phyloP scores from a whole-genome alignment of 2,329 filamentous ascomycete genomes.

The Ophiocordyceps camponoti-leonardi region DNA sequence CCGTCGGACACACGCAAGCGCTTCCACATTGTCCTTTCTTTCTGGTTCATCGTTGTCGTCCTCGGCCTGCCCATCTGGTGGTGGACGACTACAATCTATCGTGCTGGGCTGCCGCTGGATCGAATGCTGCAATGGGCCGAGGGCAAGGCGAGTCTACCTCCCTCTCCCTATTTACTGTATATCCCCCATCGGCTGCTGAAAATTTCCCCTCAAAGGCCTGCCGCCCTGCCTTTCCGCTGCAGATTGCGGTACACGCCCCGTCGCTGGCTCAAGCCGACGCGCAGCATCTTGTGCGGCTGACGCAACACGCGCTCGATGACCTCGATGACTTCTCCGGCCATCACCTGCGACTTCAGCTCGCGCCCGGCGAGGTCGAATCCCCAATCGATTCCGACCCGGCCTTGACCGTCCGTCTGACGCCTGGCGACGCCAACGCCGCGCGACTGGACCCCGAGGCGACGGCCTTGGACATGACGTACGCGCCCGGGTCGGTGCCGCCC shows the following conservation, averaged over 20 bases:
- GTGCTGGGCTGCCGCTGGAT: slow-evolving; percentile 65
- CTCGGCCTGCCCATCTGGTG: slow-evolving; percentile 91
- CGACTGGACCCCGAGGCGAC: slow-evolving; percentile 52
- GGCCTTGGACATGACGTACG: slow-evolving; percentile 62
- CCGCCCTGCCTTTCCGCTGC: slow-evolving; percentile 72
- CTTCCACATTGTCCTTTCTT: slow-evolving; percentile 62
- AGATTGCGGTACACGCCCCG: slow-evolving; percentile 59
- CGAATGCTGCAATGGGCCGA: slow-evolving; percentile 39
- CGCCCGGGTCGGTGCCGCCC: slow-evolving; percentile 48
- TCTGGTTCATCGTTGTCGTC: slow-evolving; percentile 73
- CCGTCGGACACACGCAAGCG: slow-evolving; percentile 51
- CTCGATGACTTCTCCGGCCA: slow-evolving; percentile 75
- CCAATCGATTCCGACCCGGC: slow-evolving; percentile 35
- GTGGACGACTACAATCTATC: slow-evolving; percentile 82
- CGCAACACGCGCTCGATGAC: slow-evolving; percentile 73
- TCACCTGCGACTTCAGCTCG: slow-evolving; percentile 42
- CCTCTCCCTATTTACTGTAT: too few species aligned
- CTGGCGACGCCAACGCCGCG: slow-evolving; percentile 42
- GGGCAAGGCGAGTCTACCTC: background rate
- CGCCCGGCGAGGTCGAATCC: slow-evolving; percentile 6
- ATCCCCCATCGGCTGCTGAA: background rate
- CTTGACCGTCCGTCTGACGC: slow-evolving; percentile 53
- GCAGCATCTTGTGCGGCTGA: slow-evolving; percentile 57
- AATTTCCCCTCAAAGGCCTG: slow-evolving; percentile 55
- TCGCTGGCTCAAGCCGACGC: slow-evolving; percentile 49